These are phyloP conservation scores for Paramecium sonneborni DNA, from an alignment of 73 alveolate species.

Conservation along the genomic window DNA sequence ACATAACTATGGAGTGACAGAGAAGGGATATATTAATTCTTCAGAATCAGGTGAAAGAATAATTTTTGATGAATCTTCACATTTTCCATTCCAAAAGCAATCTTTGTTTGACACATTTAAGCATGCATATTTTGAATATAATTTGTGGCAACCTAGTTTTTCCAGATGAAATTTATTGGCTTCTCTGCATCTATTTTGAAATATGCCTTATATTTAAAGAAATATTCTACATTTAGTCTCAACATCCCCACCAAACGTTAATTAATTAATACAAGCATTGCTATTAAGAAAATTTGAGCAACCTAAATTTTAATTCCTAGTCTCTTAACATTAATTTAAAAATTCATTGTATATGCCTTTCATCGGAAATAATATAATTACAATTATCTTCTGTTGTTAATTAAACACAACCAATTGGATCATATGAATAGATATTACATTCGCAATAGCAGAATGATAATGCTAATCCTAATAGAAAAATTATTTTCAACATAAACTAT, in stretches of 20 bases:
- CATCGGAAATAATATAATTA: too few relatives aligned
- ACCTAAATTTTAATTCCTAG: too few relatives aligned
- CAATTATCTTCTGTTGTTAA: not conserved
- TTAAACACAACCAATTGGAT: not conserved
- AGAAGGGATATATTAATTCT: not conserved
- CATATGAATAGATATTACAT: not conserved
- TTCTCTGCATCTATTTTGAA: not conserved
- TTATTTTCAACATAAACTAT: not conserved
- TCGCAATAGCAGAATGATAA: not conserved
- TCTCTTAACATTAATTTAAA: too few relatives aligned
- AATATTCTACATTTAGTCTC: not conserved
- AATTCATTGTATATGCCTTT: too few relatives aligned
- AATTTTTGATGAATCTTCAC: not conserved
- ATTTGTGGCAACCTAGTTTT: not conserved
- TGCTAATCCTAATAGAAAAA: not conserved
- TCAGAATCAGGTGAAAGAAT: not conserved
- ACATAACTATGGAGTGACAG: not conserved
- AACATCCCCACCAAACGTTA: too few relatives aligned
- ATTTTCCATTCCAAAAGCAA: slow-evolving; percentile 1
- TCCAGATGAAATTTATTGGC: not conserved
- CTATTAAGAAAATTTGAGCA: too few relatives aligned
- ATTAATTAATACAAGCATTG: too few relatives aligned
- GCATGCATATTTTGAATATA: not conserved
- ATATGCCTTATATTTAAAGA: not conserved
- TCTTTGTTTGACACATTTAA: not conserved